A percentile compares a stretch with the other conserved stretches of the same genome.
Conservation (phyloP, 1,284 basidiomycete species). For the Bjerkandera adusta region DNA sequence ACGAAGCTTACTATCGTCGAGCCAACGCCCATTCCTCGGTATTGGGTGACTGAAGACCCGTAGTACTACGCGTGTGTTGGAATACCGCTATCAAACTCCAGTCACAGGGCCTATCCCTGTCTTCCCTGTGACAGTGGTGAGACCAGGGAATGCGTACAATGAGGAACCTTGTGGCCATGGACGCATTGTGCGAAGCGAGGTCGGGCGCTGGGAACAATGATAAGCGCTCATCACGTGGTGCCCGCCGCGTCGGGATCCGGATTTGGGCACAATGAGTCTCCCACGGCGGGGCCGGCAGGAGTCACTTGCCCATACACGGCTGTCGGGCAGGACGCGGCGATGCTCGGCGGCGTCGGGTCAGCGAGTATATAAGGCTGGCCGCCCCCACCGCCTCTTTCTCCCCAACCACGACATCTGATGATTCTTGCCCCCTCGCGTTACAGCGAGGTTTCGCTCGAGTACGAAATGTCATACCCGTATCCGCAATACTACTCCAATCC, state of each 20-base stretch:
- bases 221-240: not conserved
- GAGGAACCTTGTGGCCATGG: too few species aligned
- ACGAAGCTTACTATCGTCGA: too few species aligned
- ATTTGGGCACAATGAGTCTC: conserved; percentile 9
- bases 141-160: too few species aligned
- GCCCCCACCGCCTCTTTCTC: conserved; percentile 3
- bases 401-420: conserved; percentile 14
- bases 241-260: conserved; percentile 11
- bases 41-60: too few species aligned
- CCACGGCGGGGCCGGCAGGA: conserved; percentile 9
- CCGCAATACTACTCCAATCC: conserved; percentile 7
- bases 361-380: conserved; percentile 10
- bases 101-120: too few species aligned
- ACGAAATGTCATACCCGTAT: conserved; percentile 13
- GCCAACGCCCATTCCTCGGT: too few species aligned
- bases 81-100: too few species aligned
- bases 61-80: too few species aligned
- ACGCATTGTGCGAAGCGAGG: too few species aligned
- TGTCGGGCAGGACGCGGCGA: conserved; percentile 12
- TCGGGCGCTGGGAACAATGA: too few species aligned
- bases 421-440: conserved; percentile 7
- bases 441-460: conserved; percentile 2
- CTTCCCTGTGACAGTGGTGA: too few species aligned
- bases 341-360: conserved; percentile 11
- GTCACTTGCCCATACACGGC: conserved; percentile 7